A percentile compares a stretch with the other conserved stretches of the same genome.
phyloP scores from a whole-genome alignment of 2,329 filamentous ascomycete genomes.

The Chrysosporium queenslandicum region DNA sequence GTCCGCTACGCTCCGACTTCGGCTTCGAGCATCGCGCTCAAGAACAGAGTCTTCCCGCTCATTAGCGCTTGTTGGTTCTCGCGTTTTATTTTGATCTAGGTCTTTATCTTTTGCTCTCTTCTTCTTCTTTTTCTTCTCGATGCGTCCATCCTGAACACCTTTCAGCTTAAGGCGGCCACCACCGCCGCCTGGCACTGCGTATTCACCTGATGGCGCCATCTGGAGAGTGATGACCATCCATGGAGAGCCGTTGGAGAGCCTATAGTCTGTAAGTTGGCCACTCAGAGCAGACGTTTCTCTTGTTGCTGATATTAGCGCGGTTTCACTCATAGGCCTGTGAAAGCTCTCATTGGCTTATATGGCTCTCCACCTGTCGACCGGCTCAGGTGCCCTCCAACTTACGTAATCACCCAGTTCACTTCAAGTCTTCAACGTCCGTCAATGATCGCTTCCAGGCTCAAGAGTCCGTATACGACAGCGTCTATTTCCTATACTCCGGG shows the following conservation, averaged over 20 bases:
- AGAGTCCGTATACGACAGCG: too few species aligned
- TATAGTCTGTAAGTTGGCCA: neutral
- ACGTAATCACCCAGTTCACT: too few species aligned
- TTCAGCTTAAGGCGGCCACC: constrained; percentile 73
- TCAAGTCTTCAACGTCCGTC: too few species aligned
- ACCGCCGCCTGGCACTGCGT: constrained; percentile 41
- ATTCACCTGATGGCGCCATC: constrained; percentile 15
- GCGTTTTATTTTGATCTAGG: neutral
- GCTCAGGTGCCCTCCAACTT: too few species aligned
- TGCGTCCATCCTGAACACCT: constrained; percentile 49
- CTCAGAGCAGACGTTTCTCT: neutral
- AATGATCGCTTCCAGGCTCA: too few species aligned
- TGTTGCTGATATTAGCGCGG: too few species aligned
- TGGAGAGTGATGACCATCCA: too few species aligned
- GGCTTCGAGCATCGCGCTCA: constrained; percentile 4
- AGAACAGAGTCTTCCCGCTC: neutral
- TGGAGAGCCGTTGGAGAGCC: too few species aligned
- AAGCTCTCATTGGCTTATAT: too few species aligned
- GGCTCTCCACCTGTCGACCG: too few species aligned
- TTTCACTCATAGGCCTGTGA: too few species aligned
- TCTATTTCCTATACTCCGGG: too few species aligned
- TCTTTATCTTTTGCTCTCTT: constrained; percentile 20
- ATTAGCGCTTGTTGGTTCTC: neutral
- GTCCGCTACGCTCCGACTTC: constrained; percentile 15
- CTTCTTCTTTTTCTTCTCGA: constrained; percentile 20